phyloP scores from a whole-genome alignment of 306 rosid genomes.

The Vachellia collinsii region DNA sequence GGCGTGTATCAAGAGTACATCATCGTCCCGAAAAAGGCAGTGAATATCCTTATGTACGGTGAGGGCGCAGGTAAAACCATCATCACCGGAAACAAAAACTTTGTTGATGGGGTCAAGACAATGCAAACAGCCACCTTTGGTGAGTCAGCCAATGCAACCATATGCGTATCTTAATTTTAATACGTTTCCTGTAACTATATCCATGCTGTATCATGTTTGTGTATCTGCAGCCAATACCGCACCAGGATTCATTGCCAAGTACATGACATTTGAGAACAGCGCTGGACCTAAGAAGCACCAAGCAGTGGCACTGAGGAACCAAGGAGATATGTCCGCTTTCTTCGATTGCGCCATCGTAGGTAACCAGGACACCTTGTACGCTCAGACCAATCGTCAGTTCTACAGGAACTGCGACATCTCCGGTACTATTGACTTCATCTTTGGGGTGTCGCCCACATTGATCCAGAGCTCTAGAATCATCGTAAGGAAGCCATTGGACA shows the following conservation, averaged over 20 bases:
- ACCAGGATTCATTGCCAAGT: constrained; percentile 45
- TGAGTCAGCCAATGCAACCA: constrained; percentile 24
- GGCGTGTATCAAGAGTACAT: constrained; percentile 54
- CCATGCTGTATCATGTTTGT: not conserved
- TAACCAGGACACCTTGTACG: constrained; percentile 60
- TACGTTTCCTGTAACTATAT: not conserved
- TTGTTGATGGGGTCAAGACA: constrained; percentile 44
- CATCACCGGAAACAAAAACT: constrained; percentile 59
- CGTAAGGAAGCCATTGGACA: constrained; percentile 46
- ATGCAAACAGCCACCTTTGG: constrained; percentile 56
- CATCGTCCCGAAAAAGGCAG: constrained; percentile 27
- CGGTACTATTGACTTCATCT: constrained; percentile 71
- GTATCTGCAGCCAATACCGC: constrained; percentile 49
- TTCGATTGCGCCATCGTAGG: constrained; percentile 54
- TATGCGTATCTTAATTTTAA: not conserved
- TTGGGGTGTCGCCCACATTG: constrained; percentile 46
- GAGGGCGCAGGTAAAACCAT: constrained; percentile 61
- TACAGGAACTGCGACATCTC: constrained; percentile 66
- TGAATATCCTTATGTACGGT: constrained; percentile 56
- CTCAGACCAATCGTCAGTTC: constrained; percentile 56
- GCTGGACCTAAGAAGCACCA: constrained; percentile 63
- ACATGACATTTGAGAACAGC: constrained; percentile 57
- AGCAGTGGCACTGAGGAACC: constrained; percentile 67
- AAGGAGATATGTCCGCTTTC: constrained; percentile 51
- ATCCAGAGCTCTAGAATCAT: constrained; percentile 62